Evolutionary conservation across 768 basidiomycete genomes (phyloP).

Genomic region (Dacryopinax primogenitus): DNA sequence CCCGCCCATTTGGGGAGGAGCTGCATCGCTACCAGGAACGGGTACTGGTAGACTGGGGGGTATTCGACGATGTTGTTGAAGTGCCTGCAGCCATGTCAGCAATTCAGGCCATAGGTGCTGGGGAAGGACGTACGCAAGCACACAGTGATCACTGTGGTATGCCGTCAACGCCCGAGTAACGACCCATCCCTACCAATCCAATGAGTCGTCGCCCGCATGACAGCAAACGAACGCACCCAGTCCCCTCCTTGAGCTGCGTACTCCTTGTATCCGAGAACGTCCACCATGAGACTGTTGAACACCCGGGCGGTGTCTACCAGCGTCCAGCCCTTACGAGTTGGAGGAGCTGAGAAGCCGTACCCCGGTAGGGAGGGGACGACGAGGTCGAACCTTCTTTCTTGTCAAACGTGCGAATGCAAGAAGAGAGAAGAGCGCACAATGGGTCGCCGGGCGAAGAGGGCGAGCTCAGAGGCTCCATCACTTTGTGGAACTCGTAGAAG

Average conservation of each 20-base stretch:
- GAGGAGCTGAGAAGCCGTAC: constrained; percentile 19
- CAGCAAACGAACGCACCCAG: constrained; percentile 18
- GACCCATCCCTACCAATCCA: neutral
- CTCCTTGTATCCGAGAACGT: constrained; percentile 25
- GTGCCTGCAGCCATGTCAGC: neutral
- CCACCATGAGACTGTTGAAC: constrained; percentile 28
- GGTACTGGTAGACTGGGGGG: neutral
- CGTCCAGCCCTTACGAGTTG: constrained; percentile 24
- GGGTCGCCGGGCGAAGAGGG: constrained; percentile 24
- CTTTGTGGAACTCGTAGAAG: constrained; percentile 28
- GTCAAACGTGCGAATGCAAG: neutral
- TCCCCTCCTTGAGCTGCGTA: constrained; percentile 29
- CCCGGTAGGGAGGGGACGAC: constrained; percentile 18
- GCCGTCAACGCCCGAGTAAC: neutral
- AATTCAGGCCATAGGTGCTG: neutral
- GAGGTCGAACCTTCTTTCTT: constrained; percentile 8
- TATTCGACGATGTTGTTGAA: constrained; percentile 5
- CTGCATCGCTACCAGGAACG: neutral
- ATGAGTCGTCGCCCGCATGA: neutral
- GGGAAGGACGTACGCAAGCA: neutral
- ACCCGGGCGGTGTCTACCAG: constrained; percentile 23
- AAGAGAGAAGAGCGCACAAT: constrained; percentile 13
- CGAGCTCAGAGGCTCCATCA: constrained; percentile 23
- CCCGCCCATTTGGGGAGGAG: neutral
- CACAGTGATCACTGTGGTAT: neutral